Conservation (phyloP, 495 filamentous ascomycete genomes). For the Penicillium lagena region DNA sequence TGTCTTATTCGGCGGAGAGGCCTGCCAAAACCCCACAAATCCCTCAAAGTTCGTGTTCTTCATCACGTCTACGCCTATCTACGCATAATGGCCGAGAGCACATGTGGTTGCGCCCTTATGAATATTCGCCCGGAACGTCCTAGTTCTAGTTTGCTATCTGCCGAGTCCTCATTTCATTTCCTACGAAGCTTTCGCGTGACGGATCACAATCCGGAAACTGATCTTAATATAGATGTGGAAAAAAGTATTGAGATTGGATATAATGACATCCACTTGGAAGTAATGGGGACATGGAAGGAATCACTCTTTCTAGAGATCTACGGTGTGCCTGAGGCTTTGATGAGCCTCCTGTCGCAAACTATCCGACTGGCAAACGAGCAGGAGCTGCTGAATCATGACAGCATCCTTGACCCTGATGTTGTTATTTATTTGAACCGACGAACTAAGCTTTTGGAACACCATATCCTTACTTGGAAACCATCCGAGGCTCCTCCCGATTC, state of each 20-base stretch:
- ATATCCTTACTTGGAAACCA: conserved; percentile 5
- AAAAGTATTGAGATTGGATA: conserved; percentile 2
- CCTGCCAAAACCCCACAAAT: conserved; percentile 4
- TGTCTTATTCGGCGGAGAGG: conserved; percentile 7
- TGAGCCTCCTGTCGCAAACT: conserved; percentile 7
- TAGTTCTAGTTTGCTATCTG: conserved; percentile 2
- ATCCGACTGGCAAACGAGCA: conserved; percentile 12
- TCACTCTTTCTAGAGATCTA: conserved; percentile 5
- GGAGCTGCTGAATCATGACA: conserved; percentile 1
- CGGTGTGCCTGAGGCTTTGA: conserved; percentile 8
- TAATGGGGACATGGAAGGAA: conserved; percentile 6
- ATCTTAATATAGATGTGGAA: conserved; percentile 1
- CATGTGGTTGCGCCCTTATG: conserved; percentile 7
- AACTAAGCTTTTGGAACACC: conserved; percentile 2
- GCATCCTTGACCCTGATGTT: background rate
- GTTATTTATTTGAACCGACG: background rate
- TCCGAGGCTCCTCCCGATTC: background rate
- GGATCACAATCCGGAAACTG: background rate
- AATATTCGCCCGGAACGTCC: conserved; percentile 5
- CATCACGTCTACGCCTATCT: conserved; percentile 11
- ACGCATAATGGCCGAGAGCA: conserved; percentile 12
- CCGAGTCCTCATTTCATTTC: background rate
- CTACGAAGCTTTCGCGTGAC: conserved; percentile 8
- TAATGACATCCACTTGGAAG: conserved; percentile 9
- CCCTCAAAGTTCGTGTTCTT: conserved; percentile 5